Conservation (phyloP, 345 rosid species). For the Eucalyptus sideroxylon region DNA sequence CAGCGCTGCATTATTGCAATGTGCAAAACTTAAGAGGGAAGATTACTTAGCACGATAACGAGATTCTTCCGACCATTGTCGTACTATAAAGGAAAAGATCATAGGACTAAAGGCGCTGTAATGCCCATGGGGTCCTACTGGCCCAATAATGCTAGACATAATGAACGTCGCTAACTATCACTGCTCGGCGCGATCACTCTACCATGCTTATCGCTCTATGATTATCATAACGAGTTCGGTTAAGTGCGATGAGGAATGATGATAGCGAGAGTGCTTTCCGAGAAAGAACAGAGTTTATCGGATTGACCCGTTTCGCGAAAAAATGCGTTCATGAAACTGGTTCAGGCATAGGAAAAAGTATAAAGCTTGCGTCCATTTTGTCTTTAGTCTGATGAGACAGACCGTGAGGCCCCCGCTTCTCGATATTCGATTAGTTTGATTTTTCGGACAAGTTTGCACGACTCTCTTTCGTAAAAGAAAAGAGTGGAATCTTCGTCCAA, state of each 20-base stretch:
- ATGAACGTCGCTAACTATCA: not conserved
- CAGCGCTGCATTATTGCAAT: not conserved
- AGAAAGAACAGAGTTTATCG: not conserved
- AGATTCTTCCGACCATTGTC: not conserved
- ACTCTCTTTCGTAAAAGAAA: not conserved
- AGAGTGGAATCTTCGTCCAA: not conserved
- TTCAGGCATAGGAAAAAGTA: not conserved
- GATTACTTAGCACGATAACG: not conserved
- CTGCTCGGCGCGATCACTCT: not conserved
- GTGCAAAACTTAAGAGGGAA: not conserved
- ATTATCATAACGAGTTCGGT: not conserved
- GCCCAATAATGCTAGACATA: not conserved
- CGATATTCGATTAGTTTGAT: not conserved
- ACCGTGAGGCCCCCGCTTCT: not conserved
- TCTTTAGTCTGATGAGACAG: not conserved
- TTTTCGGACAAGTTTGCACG: not conserved
- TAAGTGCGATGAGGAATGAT: not conserved
- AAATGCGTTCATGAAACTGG: not conserved
- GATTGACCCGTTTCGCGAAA: not conserved
- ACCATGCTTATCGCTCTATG: not conserved
- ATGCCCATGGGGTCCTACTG: not conserved
- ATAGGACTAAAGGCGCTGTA: not conserved
- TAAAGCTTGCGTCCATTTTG: not conserved
- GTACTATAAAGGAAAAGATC: not conserved
- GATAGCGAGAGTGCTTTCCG: not conserved